Percentiles rank a stretch among this genome's conserved stretches.
phyloP scores from a whole-genome alignment of 129 eudicot species.

The Silybum marianum region DNA sequence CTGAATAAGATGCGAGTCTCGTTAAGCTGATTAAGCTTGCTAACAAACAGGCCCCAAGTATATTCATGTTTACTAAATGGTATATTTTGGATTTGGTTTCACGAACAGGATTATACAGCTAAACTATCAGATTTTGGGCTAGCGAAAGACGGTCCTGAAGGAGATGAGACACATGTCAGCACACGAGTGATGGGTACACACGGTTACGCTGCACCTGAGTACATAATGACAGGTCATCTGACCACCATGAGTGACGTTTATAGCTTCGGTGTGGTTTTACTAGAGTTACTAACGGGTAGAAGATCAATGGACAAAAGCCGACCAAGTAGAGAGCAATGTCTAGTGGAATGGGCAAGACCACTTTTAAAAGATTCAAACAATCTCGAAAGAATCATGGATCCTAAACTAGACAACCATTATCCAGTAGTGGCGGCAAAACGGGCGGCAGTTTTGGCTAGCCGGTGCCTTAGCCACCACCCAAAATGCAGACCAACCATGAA shows the following conservation, averaged over 20 bases:
- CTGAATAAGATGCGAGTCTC: no score
- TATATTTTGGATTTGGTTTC: background rate
- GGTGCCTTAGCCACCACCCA: conserved; percentile 59
- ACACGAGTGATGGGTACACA: conserved; percentile 91
- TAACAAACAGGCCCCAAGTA: background rate
- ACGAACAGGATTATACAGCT: conserved; percentile 65
- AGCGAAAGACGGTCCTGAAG: conserved; percentile 91
- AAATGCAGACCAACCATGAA: conserved; percentile 58
- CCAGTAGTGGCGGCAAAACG: conserved; percentile 49
- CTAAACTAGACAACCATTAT: conserved; percentile 55
- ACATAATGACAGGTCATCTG: conserved; percentile 85
- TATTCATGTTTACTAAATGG: conserved; percentile 10
- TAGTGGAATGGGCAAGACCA: conserved; percentile 67
- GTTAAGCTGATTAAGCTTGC: no score
- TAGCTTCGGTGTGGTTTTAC: conserved; percentile 61
- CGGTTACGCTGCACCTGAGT: conserved; percentile 93
- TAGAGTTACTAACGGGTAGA: conserved; percentile 57
- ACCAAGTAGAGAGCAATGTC: conserved; percentile 51
- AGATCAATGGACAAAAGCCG: conserved; percentile 61
- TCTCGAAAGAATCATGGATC: conserved; percentile 56
- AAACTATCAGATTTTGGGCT: conserved; percentile 91
- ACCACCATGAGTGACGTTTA: conserved; percentile 62
- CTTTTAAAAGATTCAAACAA: conserved; percentile 46
- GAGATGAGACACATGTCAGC: conserved; percentile 74
- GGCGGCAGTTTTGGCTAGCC: conserved; percentile 53